Evolutionary conservation across 169 alveolate species (phyloP).

Genomic region (Plasmodium fragile): DNA sequence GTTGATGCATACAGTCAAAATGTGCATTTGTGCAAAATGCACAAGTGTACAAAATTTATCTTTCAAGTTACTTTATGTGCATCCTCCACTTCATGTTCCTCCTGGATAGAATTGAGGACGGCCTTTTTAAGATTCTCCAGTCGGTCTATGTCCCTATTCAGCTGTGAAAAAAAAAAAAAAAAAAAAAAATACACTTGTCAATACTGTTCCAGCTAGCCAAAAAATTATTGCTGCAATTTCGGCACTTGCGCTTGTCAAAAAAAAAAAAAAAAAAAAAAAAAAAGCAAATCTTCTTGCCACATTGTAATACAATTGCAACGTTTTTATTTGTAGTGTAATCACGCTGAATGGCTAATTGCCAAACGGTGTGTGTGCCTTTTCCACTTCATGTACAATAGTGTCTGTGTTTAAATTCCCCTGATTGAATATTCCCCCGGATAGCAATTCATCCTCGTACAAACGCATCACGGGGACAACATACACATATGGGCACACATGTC

Average conservation of each 20-base stretch:
- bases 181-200: background rate
- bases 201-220: background rate
- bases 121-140: conserved; percentile 88
- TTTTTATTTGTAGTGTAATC: background rate
- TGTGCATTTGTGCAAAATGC: background rate
- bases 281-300: background rate
- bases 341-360: background rate
- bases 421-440: background rate
- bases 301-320: background rate
- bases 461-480: background rate
- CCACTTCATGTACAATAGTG: background rate
- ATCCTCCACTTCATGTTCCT: conserved; percentile 81
- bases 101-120: conserved; percentile 89
- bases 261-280: background rate
- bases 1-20: background rate
- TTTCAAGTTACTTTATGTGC: conserved; percentile 51
- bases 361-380: background rate
- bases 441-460: background rate
- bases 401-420: background rate
- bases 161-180: conserved; percentile 53
- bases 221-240: background rate
- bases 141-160: conserved; percentile 87
- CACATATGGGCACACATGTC: background rate
- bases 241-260: background rate
- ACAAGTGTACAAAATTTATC: background rate